Evolutionary conservation across 345 rosid genomes (phyloP).

Genomic region (Camelina neglecta): DNA sequence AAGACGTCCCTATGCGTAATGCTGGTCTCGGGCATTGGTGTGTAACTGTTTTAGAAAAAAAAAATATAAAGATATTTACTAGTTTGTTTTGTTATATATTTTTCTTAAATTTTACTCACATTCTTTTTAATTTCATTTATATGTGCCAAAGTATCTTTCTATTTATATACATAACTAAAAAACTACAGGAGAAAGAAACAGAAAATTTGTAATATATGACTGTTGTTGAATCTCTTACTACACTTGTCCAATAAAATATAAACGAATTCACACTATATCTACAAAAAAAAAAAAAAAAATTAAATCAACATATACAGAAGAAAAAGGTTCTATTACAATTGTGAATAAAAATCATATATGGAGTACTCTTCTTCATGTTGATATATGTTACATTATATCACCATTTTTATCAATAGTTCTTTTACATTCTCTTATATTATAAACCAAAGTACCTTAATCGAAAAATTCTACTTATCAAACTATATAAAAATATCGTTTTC

Average conservation of each 20-base stretch:
- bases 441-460: neutral
- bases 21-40: too few relatives aligned
- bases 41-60: too few relatives aligned
- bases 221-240: neutral
- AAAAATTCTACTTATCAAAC: slow-evolving; percentile 5
- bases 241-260: neutral
- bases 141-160: neutral
- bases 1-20: too few relatives aligned
- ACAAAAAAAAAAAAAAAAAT: neutral
- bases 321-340: neutral
- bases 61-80: neutral
- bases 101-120: neutral
- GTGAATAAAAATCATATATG: neutral
- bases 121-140: neutral
- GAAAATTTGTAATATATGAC: neutral
- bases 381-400: neutral
- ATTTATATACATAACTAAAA: neutral
- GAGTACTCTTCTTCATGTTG: neutral
- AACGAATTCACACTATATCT: neutral
- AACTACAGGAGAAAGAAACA: slow-evolving; percentile 1
- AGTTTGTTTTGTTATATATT: too few relatives aligned
- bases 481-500: too few relatives aligned
- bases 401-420: neutral
- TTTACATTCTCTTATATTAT: neutral
- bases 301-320: neutral